phyloP scores from a whole-genome alignment of 345 rosid species.

The Eucalyptus melliodora region DNA sequence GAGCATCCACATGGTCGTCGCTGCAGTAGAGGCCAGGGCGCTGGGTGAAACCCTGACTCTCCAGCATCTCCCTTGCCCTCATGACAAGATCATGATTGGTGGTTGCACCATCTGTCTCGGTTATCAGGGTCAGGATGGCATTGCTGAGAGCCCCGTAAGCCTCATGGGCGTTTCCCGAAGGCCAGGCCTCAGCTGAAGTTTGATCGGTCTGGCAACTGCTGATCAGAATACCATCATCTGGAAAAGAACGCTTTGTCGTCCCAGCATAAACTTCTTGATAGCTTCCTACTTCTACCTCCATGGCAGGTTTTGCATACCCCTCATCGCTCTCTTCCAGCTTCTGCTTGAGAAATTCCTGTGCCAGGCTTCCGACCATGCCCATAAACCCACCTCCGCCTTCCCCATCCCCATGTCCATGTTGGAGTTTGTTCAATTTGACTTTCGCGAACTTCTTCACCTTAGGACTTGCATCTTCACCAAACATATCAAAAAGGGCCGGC shows the following conservation, averaged over 20 bases:
- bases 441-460: slow-evolving; percentile 94
- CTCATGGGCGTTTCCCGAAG: slow-evolving; percentile 40
- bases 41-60: slow-evolving; percentile 80
- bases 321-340: slow-evolving; percentile 57
- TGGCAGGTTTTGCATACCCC: slow-evolving; percentile 58
- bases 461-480: slow-evolving; percentile 85
- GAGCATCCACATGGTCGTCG: slow-evolving; percentile 35
- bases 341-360: slow-evolving; percentile 74
- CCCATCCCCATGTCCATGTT: slow-evolving; percentile 24
- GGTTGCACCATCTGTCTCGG: slow-evolving; percentile 39
- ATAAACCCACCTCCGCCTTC: slow-evolving; percentile 62
- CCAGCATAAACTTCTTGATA: slow-evolving; percentile 83
- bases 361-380: slow-evolving; percentile 72
- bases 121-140: slow-evolving; percentile 64
- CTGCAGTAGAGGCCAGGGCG: slow-evolving; percentile 87
- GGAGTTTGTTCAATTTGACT: slow-evolving; percentile 46
- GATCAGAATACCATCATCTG: slow-evolving; percentile 70
- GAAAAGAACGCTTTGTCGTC: slow-evolving; percentile 37
- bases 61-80: slow-evolving; percentile 48
- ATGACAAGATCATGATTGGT: slow-evolving; percentile 50
- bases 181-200: slow-evolving; percentile 88
- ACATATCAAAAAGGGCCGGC: slow-evolving; percentile 68
- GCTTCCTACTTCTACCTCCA: slow-evolving; percentile 51
- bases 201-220: slow-evolving; percentile 91
- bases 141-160: slow-evolving; percentile 95